Evolutionary conservation across 208 protist genomes (phyloP).

Genomic region (Acanthamoeba royreba): DNA sequence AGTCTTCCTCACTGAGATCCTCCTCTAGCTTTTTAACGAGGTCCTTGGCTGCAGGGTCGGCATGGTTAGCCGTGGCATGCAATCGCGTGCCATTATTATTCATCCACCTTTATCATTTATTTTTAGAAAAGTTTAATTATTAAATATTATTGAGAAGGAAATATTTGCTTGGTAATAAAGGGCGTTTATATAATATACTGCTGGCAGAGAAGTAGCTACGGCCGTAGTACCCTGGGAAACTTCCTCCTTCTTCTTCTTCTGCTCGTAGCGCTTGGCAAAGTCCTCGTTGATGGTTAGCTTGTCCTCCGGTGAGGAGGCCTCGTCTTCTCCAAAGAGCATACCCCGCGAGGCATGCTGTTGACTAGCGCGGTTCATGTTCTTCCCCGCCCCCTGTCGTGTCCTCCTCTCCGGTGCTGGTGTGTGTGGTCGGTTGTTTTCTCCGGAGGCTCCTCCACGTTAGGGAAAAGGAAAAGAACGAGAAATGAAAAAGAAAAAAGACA

Average conservation of each 20-base stretch:
- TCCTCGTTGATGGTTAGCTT: neutral
- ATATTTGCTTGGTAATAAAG: neutral
- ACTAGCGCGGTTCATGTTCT: too few relatives aligned
- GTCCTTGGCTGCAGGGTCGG: neutral
- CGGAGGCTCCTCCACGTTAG: too few relatives aligned
- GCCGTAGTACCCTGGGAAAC: neutral
- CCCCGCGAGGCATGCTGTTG: too few relatives aligned
- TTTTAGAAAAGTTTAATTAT: neutral
- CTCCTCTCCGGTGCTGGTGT: too few relatives aligned
- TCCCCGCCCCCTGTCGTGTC: too few relatives aligned
- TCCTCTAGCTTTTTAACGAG: neutral
- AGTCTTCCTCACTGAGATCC: neutral
- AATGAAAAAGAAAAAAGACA: too few relatives aligned
- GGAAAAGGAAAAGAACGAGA: too few relatives aligned
- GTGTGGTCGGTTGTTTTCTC: too few relatives aligned
- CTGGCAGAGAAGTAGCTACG: neutral
- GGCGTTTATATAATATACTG: neutral
- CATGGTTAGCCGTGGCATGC: neutral
- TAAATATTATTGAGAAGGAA: neutral
- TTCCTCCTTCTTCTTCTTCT: neutral
- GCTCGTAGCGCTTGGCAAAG: constrained; percentile 15
- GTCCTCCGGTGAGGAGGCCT: too few relatives aligned
- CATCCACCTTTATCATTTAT: neutral
- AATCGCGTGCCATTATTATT: neutral
- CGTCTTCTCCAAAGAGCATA: too few relatives aligned